These are phyloP conservation scores for Kwoniella pini DNA, from an alignment of 768 basidiomycete species.

Conservation along the genomic window DNA sequence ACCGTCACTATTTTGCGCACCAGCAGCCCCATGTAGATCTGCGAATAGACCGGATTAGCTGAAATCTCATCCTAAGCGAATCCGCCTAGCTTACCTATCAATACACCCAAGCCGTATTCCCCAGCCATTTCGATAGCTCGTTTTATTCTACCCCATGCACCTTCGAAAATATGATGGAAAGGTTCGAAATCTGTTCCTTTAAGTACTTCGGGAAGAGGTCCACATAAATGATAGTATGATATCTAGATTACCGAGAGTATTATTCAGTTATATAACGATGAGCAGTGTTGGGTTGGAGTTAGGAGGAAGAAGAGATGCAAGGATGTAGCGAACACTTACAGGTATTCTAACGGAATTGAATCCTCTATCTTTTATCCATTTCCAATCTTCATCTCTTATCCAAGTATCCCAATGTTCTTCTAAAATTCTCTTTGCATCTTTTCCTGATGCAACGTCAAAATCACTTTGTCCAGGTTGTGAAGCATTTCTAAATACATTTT, in stretches of 20 bases:
- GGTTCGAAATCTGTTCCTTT: constrained; percentile 67
- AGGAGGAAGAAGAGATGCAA: background rate
- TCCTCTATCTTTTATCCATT: constrained; percentile 62
- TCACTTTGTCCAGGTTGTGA: constrained; percentile 63
- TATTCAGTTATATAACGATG: no score
- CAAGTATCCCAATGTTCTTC: constrained; percentile 76
- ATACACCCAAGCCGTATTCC: constrained; percentile 71
- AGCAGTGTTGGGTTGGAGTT: no score
- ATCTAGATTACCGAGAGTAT: no score
- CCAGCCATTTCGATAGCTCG: constrained; percentile 63
- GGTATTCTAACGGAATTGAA: constrained; percentile 67
- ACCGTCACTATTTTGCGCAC: constrained; percentile 58
- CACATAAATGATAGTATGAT: constrained; percentile 79
- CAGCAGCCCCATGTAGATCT: constrained; percentile 77
- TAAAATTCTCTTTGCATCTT: constrained; percentile 58
- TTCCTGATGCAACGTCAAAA: constrained; percentile 62
- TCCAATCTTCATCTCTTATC: constrained; percentile 81
- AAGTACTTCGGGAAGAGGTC: constrained; percentile 72
- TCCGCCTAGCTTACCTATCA: constrained; percentile 60
- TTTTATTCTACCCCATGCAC: constrained; percentile 71
- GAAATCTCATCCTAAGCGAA: background rate
- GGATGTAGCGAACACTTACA: constrained; percentile 54
- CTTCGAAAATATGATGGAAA: constrained; percentile 60
- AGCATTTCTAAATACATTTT: constrained; percentile 61
- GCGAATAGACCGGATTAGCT: background rate